A percentile compares a stretch with the other conserved stretches of the same genome.
Conservation (phyloP, 2,329 filamentous ascomycete genomes). For the Magnaporthiopsis poae region DNA sequence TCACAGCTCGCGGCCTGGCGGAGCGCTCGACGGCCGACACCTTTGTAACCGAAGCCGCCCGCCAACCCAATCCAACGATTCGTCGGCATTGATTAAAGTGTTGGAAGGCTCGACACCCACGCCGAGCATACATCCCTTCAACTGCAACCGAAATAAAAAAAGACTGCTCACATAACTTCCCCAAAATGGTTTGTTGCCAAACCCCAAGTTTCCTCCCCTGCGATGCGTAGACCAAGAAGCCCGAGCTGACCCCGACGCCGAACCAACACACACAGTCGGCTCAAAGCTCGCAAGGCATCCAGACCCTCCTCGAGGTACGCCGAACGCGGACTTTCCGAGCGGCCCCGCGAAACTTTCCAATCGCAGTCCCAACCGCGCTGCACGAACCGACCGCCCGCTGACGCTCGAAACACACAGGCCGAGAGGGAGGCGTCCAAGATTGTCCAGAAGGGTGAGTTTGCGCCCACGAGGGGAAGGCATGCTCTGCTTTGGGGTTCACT, state of each 20-base stretch:
- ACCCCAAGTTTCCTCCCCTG: not conserved
- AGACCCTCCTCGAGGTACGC: conserved; percentile 94
- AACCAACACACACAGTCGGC: conserved; percentile 56
- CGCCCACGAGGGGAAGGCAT: not conserved
- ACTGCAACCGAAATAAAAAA: no score
- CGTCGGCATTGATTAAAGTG: no score
- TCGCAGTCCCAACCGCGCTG: not conserved
- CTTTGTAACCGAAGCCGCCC: not conserved
- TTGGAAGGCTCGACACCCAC: no score
- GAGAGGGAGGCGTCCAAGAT: conserved; percentile 99
- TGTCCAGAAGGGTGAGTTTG: conserved; percentile 76
- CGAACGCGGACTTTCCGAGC: not conserved
- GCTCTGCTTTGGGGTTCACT: not conserved
- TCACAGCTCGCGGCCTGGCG: not conserved
- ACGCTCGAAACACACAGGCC: conserved; percentile 46
- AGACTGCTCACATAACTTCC: not conserved
- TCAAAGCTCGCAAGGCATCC: conserved; percentile 96
- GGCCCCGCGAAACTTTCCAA: conserved; percentile 1
- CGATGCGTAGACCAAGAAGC: not conserved
- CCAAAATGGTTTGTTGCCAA: not conserved
- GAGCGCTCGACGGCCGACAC: no score
- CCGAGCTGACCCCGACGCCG: not conserved
- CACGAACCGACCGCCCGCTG: not conserved
- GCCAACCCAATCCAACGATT: not conserved
- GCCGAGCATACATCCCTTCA: not conserved